Evolutionary conservation across 2,329 filamentous ascomycete species (phyloP).

Genomic region (Pyrenophora graminea): DNA sequence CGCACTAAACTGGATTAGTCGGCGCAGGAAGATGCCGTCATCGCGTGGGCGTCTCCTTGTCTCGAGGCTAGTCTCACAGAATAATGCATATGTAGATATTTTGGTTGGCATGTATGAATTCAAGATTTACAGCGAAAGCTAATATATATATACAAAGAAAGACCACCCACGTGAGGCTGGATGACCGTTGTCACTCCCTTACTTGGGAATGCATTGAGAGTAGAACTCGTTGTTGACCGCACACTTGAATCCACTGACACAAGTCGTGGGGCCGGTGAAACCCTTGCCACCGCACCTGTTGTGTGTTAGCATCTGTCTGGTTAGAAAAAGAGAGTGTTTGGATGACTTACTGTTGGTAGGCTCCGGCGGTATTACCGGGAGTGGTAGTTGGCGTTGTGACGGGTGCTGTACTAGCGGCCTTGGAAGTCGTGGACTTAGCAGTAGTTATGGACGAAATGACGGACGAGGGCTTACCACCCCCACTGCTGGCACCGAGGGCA

Average conservation of each 20-base stretch:
- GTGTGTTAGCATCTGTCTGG: background rate
- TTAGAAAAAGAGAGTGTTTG: background rate
- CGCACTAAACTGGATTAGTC: slow-evolving; percentile 13
- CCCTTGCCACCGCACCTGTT: slow-evolving; percentile 26
- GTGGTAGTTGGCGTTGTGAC: slow-evolving; percentile 4
- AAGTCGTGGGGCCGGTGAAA: slow-evolving; percentile 24
- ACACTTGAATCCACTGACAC: slow-evolving; percentile 22
- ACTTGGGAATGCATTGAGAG: slow-evolving; percentile 13
- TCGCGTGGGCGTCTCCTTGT: too few relatives aligned
- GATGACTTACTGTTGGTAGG: slow-evolving; percentile 8
- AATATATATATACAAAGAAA: too few relatives aligned
- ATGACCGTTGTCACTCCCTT: background rate
- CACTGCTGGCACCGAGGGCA: slow-evolving; percentile 21
- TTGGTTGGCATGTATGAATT: background rate
- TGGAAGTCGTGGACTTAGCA: slow-evolving; percentile 8
- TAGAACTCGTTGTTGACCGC: slow-evolving; percentile 7
- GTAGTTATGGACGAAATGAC: slow-evolving; percentile 2
- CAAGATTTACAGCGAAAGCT: slow-evolving; percentile 13
- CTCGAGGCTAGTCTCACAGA: too few relatives aligned
- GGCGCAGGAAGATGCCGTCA: too few relatives aligned
- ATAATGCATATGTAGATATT: background rate
- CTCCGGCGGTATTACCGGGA: background rate
- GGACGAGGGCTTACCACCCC: slow-evolving; percentile 11
- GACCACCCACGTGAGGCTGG: background rate
- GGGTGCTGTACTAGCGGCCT: slow-evolving; percentile 2